These are phyloP conservation scores for Pyrenochaeta sp. DNA, from an alignment of 2,329 filamentous ascomycete genomes.

Conservation along the genomic window DNA sequence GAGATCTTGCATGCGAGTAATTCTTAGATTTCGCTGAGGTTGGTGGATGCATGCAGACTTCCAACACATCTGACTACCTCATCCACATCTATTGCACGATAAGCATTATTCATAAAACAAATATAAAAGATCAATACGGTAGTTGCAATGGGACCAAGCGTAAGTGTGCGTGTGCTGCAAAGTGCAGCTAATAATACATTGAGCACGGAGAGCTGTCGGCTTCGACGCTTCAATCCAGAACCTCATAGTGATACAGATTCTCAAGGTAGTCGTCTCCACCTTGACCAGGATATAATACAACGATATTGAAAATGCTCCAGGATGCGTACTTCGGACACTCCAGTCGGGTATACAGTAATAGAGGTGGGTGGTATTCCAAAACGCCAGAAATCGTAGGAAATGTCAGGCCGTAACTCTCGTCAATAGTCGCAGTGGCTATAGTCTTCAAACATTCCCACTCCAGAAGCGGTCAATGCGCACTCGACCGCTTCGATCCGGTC, in stretches of 20 bases:
- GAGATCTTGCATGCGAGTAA: too few species aligned
- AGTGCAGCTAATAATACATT: slow-evolving; percentile 9
- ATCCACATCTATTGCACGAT: too few species aligned
- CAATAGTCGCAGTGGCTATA: slow-evolving; percentile 28
- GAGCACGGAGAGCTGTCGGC: slow-evolving; percentile 14
- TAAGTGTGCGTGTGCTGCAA: too few species aligned
- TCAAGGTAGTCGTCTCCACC: not conserved
- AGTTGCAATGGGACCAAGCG: too few species aligned
- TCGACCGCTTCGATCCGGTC: slow-evolving; percentile 42
- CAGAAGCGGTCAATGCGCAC: slow-evolving; percentile 36
- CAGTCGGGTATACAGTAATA: slow-evolving; percentile 1
- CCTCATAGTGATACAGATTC: not conserved
- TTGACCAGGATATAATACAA: slow-evolving; percentile 6
- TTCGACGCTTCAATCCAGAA: slow-evolving; percentile 10
- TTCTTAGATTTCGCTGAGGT: too few species aligned
- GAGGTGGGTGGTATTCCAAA: slow-evolving; percentile 6
- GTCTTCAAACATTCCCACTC: slow-evolving; percentile 36
- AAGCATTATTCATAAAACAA: too few species aligned
- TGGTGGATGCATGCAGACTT: too few species aligned
- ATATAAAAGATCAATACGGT: too few species aligned
- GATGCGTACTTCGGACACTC: not conserved
- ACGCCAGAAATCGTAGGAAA: slow-evolving; percentile 1
- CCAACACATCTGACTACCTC: too few species aligned
- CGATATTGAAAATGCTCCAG: not conserved
- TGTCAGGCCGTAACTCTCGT: slow-evolving; percentile 6